These are phyloP conservation scores for Candida rishiriensis DNA, from an alignment of 805 yeast genomes.

Conservation along the genomic window DNA sequence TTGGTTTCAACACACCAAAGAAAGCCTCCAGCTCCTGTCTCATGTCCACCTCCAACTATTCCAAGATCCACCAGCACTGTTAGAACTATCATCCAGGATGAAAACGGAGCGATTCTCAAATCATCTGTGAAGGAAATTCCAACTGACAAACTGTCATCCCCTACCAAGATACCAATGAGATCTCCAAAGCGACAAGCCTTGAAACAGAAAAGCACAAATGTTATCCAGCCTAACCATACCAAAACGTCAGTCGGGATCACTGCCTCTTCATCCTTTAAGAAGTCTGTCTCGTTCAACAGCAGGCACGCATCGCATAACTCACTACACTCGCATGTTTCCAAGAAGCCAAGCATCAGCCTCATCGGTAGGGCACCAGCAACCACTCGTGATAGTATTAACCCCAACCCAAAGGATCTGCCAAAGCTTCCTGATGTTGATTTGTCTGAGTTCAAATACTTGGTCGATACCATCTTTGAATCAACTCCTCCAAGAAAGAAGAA, in stretches of 20 bases:
- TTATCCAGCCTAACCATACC: slow-evolving; percentile 13
- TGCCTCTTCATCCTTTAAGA: slow-evolving; percentile 46
- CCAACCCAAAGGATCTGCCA: slow-evolving; percentile 24
- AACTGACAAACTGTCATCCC: slow-evolving; percentile 21
- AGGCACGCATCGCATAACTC: slow-evolving; percentile 11
- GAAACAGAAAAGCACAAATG: slow-evolving; percentile 8
- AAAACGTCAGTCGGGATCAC: slow-evolving; percentile 34
- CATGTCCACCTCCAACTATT: slow-evolving; percentile 10
- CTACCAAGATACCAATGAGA: slow-evolving; percentile 22
- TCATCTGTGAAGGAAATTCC: slow-evolving; percentile 29
- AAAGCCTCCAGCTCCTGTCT: slow-evolving; percentile 1
- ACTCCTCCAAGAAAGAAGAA: background rate
- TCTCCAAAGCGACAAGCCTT: slow-evolving; percentile 8
- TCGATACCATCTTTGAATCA: slow-evolving; percentile 27
- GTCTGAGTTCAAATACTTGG: slow-evolving; percentile 27
- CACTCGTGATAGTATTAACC: slow-evolving; percentile 6
- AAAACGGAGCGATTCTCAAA: slow-evolving; percentile 27
- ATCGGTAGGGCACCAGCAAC: slow-evolving; percentile 2
- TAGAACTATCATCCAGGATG: slow-evolving; percentile 31
- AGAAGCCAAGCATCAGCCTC: background rate
- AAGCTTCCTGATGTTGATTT: slow-evolving; percentile 24
- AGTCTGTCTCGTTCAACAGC: slow-evolving; percentile 41
- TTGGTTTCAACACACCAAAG: slow-evolving; percentile 1
- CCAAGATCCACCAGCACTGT: slow-evolving; percentile 30
- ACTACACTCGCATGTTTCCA: slow-evolving; percentile 2